Conservation (phyloP, 2,329 filamentous ascomycete genomes). For the Fonsecaea pugnacius region DNA sequence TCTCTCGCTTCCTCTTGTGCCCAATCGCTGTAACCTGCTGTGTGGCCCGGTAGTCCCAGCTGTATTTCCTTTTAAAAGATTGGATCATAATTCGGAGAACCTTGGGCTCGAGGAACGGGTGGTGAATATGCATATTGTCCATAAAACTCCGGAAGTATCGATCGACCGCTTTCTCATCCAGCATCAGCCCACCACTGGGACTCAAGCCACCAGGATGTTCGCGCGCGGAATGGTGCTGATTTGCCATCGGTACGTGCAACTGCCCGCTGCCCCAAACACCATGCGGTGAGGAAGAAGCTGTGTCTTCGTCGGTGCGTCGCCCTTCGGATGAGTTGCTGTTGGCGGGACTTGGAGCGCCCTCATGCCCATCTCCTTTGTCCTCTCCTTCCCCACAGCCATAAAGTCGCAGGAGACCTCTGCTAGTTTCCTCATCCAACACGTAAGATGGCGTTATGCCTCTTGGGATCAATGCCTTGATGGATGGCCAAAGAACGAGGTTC, state of each 20-base stretch:
- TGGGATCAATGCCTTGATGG: slow-evolving; percentile 68
- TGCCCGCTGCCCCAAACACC: slow-evolving; percentile 59
- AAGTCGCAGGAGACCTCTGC: slow-evolving; percentile 72
- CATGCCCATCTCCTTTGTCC: slow-evolving; percentile 58
- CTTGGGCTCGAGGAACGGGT: slow-evolving; percentile 65
- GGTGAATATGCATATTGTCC: slow-evolving; percentile 64
- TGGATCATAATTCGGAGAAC: slow-evolving; percentile 59
- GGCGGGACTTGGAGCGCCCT: slow-evolving; percentile 47
- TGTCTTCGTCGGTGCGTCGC: slow-evolving; percentile 38
- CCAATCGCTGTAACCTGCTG: slow-evolving; percentile 27
- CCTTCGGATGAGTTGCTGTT: slow-evolving; percentile 43
- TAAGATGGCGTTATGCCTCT: slow-evolving; percentile 55
- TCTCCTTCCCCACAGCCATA: slow-evolving; percentile 79
- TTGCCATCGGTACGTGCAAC: slow-evolving; percentile 38
- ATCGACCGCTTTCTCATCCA: slow-evolving; percentile 57
- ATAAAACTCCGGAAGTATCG: slow-evolving; percentile 61
- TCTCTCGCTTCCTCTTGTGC: slow-evolving; percentile 37
- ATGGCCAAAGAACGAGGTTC: slow-evolving; percentile 73
- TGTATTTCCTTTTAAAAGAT: slow-evolving; percentile 56
- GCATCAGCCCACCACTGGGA: slow-evolving; percentile 55
- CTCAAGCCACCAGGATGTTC: slow-evolving; percentile 56
- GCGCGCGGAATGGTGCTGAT: slow-evolving; percentile 33
- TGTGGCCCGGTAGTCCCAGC: slow-evolving; percentile 38
- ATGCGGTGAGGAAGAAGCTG: slow-evolving; percentile 50
- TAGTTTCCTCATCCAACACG: slow-evolving; percentile 75